A percentile compares a stretch with the other conserved stretches of the same genome.
These are phyloP conservation scores for Aspergillus alliaceus DNA, from an alignment of 2,329 filamentous ascomycete species.

Conservation along the genomic window DNA sequence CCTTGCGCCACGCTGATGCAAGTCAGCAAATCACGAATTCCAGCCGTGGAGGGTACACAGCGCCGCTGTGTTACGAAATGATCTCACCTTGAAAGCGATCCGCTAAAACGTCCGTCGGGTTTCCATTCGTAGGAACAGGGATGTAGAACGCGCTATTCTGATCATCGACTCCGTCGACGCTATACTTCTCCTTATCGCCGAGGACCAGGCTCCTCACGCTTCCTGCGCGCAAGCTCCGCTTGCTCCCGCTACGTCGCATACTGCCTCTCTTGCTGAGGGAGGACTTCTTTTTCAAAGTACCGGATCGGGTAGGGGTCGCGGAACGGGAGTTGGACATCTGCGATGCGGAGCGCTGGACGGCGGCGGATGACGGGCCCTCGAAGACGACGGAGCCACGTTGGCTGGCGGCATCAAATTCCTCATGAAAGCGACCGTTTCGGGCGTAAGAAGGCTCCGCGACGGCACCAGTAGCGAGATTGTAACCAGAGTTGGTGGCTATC, in stretches of 20 bases:
- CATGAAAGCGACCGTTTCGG: slow-evolving; percentile 40
- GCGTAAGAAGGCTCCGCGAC: slow-evolving; percentile 31
- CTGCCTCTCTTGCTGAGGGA: slow-evolving; percentile 74
- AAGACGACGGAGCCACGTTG: slow-evolving; percentile 35
- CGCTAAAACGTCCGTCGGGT: slow-evolving; percentile 82
- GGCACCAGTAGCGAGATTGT: slow-evolving; percentile 36
- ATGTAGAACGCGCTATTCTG: slow-evolving; percentile 83
- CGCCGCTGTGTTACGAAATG: not conserved
- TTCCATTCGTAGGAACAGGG: slow-evolving; percentile 82
- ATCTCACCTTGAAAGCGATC: slow-evolving; percentile 80
- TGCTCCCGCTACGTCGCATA: slow-evolving; percentile 76
- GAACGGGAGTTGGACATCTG: slow-evolving; percentile 44
- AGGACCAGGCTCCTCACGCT: slow-evolving; percentile 79
- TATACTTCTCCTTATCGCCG: slow-evolving; percentile 59
- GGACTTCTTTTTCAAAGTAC: slow-evolving; percentile 85
- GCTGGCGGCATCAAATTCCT: slow-evolving; percentile 38
- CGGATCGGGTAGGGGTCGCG: slow-evolving; percentile 51
- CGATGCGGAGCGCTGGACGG: slow-evolving; percentile 41
- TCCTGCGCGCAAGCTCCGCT: slow-evolving; percentile 77
- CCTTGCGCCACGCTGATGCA: slow-evolving; percentile 79
- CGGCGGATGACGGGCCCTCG: slow-evolving; percentile 27
- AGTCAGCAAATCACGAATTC: slow-evolving; percentile 12
- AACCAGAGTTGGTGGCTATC: slow-evolving; percentile 35
- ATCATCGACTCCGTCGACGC: slow-evolving; percentile 54
- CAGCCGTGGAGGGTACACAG: not conserved